Evolutionary conservation across 768 basidiomycete species (phyloP).

Genomic region (Mrakia gelida): DNA sequence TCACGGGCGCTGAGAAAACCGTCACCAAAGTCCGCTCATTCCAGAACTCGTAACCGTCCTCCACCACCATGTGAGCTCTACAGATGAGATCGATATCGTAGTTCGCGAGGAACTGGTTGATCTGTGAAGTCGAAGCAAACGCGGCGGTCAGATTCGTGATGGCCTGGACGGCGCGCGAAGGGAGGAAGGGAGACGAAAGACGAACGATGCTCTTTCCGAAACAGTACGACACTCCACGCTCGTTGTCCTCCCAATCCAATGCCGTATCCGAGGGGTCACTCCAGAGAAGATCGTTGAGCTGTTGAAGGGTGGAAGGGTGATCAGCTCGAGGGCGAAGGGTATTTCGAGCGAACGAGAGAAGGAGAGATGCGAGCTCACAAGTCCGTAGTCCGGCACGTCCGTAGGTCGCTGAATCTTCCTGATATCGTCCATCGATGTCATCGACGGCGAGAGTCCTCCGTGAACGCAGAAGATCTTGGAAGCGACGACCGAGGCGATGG

Average conservation of each 20-base stretch:
- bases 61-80: slow-evolving; percentile 99
- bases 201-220: slow-evolving; percentile 80
- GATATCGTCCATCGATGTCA: slow-evolving; percentile 85
- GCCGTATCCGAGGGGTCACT: slow-evolving; percentile 98
- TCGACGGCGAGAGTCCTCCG: slow-evolving; percentile 60
- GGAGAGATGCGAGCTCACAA: slow-evolving; percentile 41
- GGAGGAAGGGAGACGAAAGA: not conserved
- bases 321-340: not conserved
- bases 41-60: slow-evolving; percentile 97
- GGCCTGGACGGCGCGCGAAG: not conserved
- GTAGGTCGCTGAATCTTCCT: slow-evolving; percentile 95
- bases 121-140: slow-evolving; percentile 41
- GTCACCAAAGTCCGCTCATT: slow-evolving; percentile 97
- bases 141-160: not conserved
- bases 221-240: slow-evolving; percentile 97
- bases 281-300: slow-evolving; percentile 92
- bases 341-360: not conserved
- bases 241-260: slow-evolving; percentile 98
- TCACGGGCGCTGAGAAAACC: slow-evolving; percentile 94
- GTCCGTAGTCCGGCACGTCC: slow-evolving; percentile 96
- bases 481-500: slow-evolving; percentile 96
- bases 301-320: not conserved
- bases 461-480: slow-evolving; percentile 99
- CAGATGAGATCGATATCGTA: slow-evolving; percentile 66
- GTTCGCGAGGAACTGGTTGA: slow-evolving; percentile 78